A percentile compares a stretch with the other conserved stretches of the same genome.
phyloP scores from a whole-genome alignment of 2,329 filamentous ascomycete species.

The Coleophoma crateriformis region DNA sequence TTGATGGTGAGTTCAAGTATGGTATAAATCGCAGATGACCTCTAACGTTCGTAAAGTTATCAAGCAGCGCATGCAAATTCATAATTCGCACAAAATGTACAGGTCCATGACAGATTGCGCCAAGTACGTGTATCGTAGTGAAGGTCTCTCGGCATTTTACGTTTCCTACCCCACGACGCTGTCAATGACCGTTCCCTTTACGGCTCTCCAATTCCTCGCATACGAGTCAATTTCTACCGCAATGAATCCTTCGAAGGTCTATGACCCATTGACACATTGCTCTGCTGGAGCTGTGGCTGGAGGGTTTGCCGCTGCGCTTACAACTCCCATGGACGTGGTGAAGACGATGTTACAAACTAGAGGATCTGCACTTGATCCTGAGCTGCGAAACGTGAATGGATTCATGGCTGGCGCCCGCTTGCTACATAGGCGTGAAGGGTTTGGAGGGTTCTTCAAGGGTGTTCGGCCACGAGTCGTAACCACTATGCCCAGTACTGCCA shows the following conservation, averaged over 20 bases:
- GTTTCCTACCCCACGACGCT: slow-evolving; percentile 97
- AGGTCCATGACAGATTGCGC: slow-evolving; percentile 84
- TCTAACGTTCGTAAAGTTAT: slow-evolving; percentile 58
- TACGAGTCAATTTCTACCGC: slow-evolving; percentile 95
- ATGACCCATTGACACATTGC: slow-evolving; percentile 93
- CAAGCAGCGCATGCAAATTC: slow-evolving; percentile 98
- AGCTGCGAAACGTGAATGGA: slow-evolving; percentile 41
- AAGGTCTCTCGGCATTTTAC: slow-evolving; percentile 91
- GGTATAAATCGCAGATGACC: not conserved
- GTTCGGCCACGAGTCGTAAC: slow-evolving; percentile 87
- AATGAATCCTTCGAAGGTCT: slow-evolving; percentile 80
- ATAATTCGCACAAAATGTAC: slow-evolving; percentile 84
- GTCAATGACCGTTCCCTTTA: slow-evolving; percentile 98
- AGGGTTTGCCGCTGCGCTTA: slow-evolving; percentile 87
- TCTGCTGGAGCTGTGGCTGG: slow-evolving; percentile 87
- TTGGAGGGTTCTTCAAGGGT: slow-evolving; percentile 87
- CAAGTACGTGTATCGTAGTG: slow-evolving; percentile 76
- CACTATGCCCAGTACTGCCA: slow-evolving; percentile 98
- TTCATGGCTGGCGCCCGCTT: slow-evolving; percentile 22
- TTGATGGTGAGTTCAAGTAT: slow-evolving; percentile 67
- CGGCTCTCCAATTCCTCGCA: slow-evolving; percentile 91
- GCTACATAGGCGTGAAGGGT: slow-evolving; percentile 67
- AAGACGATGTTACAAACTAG: slow-evolving; percentile 96
- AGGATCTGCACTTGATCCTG: slow-evolving; percentile 73
- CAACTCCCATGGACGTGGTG: slow-evolving; percentile 95